Evolutionary conservation across 768 basidiomycete species (phyloP).

Genomic region (Kwoniella newhampshirensis): DNA sequence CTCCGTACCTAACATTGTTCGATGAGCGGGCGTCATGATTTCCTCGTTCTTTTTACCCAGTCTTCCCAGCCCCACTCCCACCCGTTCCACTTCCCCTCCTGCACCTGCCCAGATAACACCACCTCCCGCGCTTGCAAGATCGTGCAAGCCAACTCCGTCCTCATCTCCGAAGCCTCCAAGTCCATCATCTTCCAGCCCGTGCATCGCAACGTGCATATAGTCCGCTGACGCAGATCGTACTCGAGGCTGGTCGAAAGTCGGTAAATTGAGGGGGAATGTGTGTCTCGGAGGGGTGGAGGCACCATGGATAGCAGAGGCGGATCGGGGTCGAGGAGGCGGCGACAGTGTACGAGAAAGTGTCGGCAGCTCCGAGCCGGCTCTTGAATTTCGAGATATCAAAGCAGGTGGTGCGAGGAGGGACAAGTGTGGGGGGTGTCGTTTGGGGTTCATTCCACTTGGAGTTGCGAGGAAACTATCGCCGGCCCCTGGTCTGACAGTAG

Average conservation of each 20-base stretch:
- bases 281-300: conserved; percentile 13
- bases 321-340: conserved; percentile 15
- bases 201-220: conserved; percentile 40
- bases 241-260: not conserved
- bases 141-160: not conserved
- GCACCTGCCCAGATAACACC: not conserved
- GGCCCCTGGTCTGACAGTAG: conserved; percentile 4
- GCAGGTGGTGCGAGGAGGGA: conserved; percentile 13
- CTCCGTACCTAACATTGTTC: conserved; percentile 45
- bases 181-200: conserved; percentile 15
- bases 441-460: too few species aligned
- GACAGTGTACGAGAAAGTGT: conserved; percentile 8
- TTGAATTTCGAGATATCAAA: conserved; percentile 11
- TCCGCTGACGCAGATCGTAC: conserved; percentile 20
- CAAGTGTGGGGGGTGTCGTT: not conserved
- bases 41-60: not conserved
- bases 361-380: conserved; percentile 15
- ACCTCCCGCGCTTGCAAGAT: not conserved
- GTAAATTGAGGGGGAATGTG: conserved; percentile 11
- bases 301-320: conserved; percentile 9
- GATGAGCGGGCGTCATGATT: conserved; percentile 34
- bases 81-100: not conserved
- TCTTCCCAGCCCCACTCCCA: not conserved
- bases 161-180: conserved; percentile 5
- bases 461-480: too few species aligned